phyloP scores from a whole-genome alignment of 23 red algal species.

The Gracilaria vermiculophylla region DNA sequence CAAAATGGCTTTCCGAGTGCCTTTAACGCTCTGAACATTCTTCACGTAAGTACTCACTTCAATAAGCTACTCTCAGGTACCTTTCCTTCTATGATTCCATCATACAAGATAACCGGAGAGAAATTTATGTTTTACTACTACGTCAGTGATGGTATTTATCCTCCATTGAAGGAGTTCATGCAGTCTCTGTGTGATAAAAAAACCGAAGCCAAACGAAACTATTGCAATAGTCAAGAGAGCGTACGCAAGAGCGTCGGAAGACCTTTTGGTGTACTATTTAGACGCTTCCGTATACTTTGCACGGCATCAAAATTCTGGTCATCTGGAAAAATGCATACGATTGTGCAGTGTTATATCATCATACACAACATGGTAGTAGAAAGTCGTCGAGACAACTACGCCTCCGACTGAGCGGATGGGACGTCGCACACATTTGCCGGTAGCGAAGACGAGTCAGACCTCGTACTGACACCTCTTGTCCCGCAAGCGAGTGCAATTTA shows the following conservation, averaged over 20 bases:
- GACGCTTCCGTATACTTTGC: neutral
- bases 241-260: constrained; percentile 1
- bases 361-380: constrained; percentile 41
- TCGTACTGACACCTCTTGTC: too few relatives aligned
- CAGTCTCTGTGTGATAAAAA: neutral
- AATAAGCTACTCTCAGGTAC: neutral
- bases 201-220: neutral
- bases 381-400: too few relatives aligned
- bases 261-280: constrained; percentile 10
- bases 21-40: constrained; percentile 29
- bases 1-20: neutral
- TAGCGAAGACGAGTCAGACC: too few relatives aligned
- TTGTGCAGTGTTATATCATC: neutral
- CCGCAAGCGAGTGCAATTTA: too few relatives aligned
- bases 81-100: neutral
- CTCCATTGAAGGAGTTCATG: constrained; percentile 15
- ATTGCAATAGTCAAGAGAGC: neutral
- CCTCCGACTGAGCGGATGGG: too few relatives aligned
- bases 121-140: neutral
- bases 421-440: too few relatives aligned
- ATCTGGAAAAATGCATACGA: neutral
- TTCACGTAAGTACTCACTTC: constrained; percentile 17
- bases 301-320: neutral
- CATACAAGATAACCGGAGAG: neutral
- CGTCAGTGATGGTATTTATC: constrained; percentile 3